A percentile compares a stretch with the other conserved stretches of the same genome.
Evolutionary conservation across 2,329 filamentous ascomycete species (phyloP).

Genomic region (Pseudofabraea citricarpa): DNA sequence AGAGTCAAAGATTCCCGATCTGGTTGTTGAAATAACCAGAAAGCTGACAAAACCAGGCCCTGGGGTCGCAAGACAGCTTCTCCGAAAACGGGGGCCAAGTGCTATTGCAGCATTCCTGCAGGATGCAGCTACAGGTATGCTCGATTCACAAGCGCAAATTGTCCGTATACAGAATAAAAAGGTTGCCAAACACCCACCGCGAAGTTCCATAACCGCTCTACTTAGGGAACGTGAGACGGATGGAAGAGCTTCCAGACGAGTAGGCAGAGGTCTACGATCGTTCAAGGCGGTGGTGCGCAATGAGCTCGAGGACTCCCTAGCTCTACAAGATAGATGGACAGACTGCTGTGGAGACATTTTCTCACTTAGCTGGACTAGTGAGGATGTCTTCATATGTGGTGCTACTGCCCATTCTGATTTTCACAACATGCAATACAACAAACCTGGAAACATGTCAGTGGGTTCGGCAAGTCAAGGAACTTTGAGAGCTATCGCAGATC

Average conservation of each 20-base stretch:
- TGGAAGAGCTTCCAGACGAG: slow-evolving; percentile 13
- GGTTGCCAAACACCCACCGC: not conserved
- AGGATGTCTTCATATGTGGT: slow-evolving; percentile 52
- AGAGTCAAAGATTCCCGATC: too few relatives aligned
- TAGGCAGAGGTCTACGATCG: slow-evolving; percentile 12
- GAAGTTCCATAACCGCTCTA: slow-evolving; percentile 8
- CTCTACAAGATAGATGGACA: slow-evolving; percentile 49
- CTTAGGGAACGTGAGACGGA: slow-evolving; percentile 20
- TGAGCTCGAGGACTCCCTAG: slow-evolving; percentile 44
- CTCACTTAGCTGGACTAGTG: slow-evolving; percentile 52
- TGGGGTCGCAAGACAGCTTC: slow-evolving; percentile 44
- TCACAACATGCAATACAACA: slow-evolving; percentile 63
- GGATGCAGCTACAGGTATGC: slow-evolving; percentile 11
- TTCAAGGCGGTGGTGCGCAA: slow-evolving; percentile 16
- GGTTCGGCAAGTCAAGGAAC: slow-evolving; percentile 42
- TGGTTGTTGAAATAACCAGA: slow-evolving; percentile 3
- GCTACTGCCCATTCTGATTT: slow-evolving; percentile 58
- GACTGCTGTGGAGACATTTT: slow-evolving; percentile 58
- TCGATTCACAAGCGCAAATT: slow-evolving; percentile 3
- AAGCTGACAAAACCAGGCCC: slow-evolving; percentile 2
- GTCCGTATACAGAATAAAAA: slow-evolving; percentile 2
- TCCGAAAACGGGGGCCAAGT: slow-evolving; percentile 46
- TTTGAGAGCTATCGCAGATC: slow-evolving; percentile 48
- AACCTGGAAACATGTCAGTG: slow-evolving; percentile 55
- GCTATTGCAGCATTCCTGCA: slow-evolving; percentile 13